Evolutionary conservation across 2,329 filamentous ascomycete genomes (phyloP), one percentile per base, ranked within the genome.

Genomic region (Diplocarpon mali): DNA sequence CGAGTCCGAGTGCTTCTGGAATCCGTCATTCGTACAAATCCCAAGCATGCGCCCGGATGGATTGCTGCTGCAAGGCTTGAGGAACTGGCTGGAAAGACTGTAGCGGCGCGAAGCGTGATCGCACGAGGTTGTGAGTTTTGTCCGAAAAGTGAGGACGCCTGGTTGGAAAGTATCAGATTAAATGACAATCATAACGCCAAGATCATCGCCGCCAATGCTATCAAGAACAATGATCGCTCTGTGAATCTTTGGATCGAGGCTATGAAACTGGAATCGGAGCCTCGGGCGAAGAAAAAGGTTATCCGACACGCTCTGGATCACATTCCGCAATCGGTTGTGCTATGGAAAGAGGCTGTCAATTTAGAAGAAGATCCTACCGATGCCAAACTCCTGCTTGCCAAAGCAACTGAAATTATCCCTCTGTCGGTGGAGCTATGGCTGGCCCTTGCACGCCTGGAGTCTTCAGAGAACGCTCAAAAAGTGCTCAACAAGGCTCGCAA

Each of bases 311-410:
- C 92, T 0, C 72, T 98, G 36, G 86, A 96, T 57, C 83, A 95
- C 58, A 85, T 95, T 34, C 89, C 89, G 0, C 87, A 95, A 59
- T 96, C 90, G 0, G 92, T 96, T 38, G 83, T 85, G 35, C 75
- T 98, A n/a, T 98, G 92, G 92, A 98, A 96, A 62, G 88, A 93
- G 61, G 83, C 90, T 5, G 90, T 98, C 51, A 96, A 96, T 56
- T 69, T 96, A 44, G 92, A 96, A 60, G 90, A 95, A 58, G 83
- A 95, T 55, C 77, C 84, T 0, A 83, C 82, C 27, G 88, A 95
- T 67, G 93, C 93, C 4, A 81, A 82, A 50, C 70, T 98, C 45
- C 72, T 98, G 44, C 76, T 98, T 38, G 89, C 88, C 38, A 95
- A 95, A 66, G 93, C 93, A 0, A 94, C 89, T 0, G 89, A 98